These are phyloP conservation scores for Solanum dulcamara DNA, from an alignment of 257 asterid genomes.

Conservation along the genomic window DNA sequence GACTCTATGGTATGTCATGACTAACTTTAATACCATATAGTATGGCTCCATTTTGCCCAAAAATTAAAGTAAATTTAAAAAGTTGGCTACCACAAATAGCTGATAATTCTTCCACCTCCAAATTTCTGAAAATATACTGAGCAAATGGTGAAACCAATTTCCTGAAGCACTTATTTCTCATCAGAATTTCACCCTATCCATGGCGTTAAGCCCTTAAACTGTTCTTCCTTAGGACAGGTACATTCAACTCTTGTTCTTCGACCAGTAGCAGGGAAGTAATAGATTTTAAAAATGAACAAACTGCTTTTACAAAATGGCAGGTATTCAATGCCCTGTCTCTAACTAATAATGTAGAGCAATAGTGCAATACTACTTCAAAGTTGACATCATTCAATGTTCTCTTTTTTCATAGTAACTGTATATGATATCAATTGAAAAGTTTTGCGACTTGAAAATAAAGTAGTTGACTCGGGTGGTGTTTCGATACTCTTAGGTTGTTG, in stretches of 20 bases:
- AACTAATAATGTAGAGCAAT: neutral
- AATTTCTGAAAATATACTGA: neutral
- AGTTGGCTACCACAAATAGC: neutral
- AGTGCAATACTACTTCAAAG: neutral
- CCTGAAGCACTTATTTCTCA: neutral
- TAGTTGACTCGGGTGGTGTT: neutral
- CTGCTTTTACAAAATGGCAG: neutral
- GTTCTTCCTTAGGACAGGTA: neutral
- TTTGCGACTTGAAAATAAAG: neutral
- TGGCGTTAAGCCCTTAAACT: neutral
- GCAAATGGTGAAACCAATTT: neutral
- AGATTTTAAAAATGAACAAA: neutral
- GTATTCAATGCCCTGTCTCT: neutral
- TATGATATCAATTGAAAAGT: neutral
- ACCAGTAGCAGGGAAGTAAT: neutral
- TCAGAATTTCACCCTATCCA: neutral
- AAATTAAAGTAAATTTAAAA: neutral
- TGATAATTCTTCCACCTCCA: neutral
- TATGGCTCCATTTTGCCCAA: neutral
- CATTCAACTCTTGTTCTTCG: neutral
- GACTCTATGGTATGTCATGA: neutral
- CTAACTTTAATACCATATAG: neutral
- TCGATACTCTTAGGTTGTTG: neutral
- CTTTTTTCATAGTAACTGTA: neutral
- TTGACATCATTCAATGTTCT: neutral